These are phyloP conservation scores for Thermochaetoides thermophila DNA, from an alignment of 495 filamentous ascomycete genomes.

Conservation along the genomic window DNA sequence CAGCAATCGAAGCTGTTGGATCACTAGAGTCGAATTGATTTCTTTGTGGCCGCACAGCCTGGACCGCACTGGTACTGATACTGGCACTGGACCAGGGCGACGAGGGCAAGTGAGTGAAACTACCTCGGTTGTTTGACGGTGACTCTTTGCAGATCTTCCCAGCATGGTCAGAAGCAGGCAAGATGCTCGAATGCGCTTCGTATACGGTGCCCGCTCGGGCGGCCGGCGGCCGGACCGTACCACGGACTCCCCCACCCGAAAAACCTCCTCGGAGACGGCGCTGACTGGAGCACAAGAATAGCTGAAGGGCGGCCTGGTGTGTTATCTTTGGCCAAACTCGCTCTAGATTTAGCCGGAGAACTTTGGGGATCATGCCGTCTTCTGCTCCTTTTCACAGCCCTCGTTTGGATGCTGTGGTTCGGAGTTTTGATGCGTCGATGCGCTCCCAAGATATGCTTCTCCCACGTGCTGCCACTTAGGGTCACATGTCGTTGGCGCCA, in stretches of 20 bases:
- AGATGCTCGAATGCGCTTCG: background rate
- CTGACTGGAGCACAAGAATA: constrained; percentile 16
- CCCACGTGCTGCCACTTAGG: too few species aligned
- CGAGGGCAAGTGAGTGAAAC: too few species aligned
- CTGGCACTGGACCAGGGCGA: too few species aligned
- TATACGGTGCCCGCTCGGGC: constrained; percentile 7
- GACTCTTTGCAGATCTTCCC: too few species aligned
- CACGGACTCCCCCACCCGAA: constrained; percentile 16
- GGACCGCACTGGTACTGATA: too few species aligned
- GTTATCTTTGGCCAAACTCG: constrained; percentile 9
- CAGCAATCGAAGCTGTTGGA: too few species aligned
- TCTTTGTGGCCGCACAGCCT: too few species aligned
- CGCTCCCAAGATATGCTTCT: too few species aligned
- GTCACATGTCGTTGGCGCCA: constrained; percentile 15
- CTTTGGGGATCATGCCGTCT: constrained; percentile 9
- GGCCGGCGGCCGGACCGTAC: constrained; percentile 13
- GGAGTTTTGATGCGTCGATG: background rate
- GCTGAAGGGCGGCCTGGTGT: constrained; percentile 11
- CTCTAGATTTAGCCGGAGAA: constrained; percentile 16
- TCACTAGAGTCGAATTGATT: too few species aligned
- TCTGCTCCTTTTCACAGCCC: background rate
- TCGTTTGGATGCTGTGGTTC: background rate
- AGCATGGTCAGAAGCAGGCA: too few species aligned
- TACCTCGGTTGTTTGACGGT: too few species aligned
- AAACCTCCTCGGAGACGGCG: too few species aligned